Base-by-base conservation (phyloP, 805 yeast species). In the Kodamaea kaohsiungensis region DNA sequence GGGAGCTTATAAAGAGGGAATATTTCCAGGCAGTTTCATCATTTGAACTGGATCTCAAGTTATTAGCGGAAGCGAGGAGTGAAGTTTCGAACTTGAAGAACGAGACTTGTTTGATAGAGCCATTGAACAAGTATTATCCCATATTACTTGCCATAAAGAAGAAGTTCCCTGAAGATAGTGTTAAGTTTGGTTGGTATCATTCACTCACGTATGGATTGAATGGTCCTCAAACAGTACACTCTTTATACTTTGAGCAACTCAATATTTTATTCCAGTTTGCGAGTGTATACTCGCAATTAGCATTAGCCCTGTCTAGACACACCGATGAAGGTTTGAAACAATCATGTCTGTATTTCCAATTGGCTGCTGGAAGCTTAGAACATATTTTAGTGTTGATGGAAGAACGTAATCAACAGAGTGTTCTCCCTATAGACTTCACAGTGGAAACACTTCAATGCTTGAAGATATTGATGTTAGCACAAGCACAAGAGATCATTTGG, bases 401-500 rank as follows among this genome's bases (percentile, higher is more conserved):
- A 17, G 38, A 48, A n/a, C 35, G 27, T 5, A 18, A 13, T 17
- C 22, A 45, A 10, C 49, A 46, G 19, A 46, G 15, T n/a, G 43
- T 45, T 12, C 40, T 39, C 4, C 59, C 64, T 66, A 7, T 76
- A 77, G 90, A 84, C 51, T 68, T 89, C 13, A 83, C 82, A 40
- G 43, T 54, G 1, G 76, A 77, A 10, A 82, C 89, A 0, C 61
- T 88, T 8, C 69, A 72, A 10, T 73, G 85, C 15, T 69, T 91
- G 51, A 69, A 77, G 38, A 59, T 65, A 10, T 63, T 91, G 37
- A 81, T 82, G 82, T 64, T 88, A 40, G 95, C 96, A 0, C 96
- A 90, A 62, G 95, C 96, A 0, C 97, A 91, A 68, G 97, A 92
- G 64, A 78, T 84, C 10, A 83, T 87, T 49, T 91, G 97, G 97